These are phyloP conservation scores for Malania oleifera DNA, from an alignment of 164 flowering plant species.

Conservation along the genomic window DNA sequence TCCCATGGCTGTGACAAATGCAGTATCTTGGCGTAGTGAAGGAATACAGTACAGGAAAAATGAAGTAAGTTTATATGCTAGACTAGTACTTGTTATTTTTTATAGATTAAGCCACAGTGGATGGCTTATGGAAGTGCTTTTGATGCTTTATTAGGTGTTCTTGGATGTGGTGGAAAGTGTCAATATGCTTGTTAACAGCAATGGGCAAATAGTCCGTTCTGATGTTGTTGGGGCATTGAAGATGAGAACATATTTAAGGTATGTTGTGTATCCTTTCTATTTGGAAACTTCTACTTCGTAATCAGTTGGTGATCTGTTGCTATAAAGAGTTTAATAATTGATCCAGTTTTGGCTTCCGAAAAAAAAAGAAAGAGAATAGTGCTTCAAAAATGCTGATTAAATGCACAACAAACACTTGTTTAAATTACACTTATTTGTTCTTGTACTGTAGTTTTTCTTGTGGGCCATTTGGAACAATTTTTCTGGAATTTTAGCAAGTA, in stretches of 20 bases:
- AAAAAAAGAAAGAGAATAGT: too few relatives aligned
- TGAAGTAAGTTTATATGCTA: conserved; percentile 45
- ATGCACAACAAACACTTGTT: too few relatives aligned
- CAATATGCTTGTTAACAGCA: conserved; percentile 95
- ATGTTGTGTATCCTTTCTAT: not conserved
- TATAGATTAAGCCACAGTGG: not conserved
- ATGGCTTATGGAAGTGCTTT: not conserved
- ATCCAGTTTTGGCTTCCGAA: too few relatives aligned
- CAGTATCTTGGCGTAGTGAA: conserved; percentile 99
- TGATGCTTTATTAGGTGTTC: conserved; percentile 59
- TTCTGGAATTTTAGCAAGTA: too few relatives aligned
- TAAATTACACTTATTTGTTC: too few relatives aligned
- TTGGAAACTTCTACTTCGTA: too few relatives aligned
- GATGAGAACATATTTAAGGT: conserved; percentile 98
- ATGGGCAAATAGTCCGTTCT: conserved; percentile 91
- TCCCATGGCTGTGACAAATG: conserved; percentile 99
- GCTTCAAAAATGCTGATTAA: too few relatives aligned
- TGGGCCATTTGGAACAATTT: too few relatives aligned
- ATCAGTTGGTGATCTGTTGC: too few relatives aligned
- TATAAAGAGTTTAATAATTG: too few relatives aligned
- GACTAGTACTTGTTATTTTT: not conserved
- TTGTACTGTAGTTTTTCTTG: too few relatives aligned
- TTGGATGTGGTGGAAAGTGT: conserved; percentile 98
- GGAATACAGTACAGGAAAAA: conserved; percentile 96
- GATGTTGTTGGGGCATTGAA: conserved; percentile 98